These are phyloP conservation scores for Cutaneotrichosporon cyanovorans DNA, from an alignment of 1,284 basidiomycete genomes.

Conservation along the genomic window DNA sequence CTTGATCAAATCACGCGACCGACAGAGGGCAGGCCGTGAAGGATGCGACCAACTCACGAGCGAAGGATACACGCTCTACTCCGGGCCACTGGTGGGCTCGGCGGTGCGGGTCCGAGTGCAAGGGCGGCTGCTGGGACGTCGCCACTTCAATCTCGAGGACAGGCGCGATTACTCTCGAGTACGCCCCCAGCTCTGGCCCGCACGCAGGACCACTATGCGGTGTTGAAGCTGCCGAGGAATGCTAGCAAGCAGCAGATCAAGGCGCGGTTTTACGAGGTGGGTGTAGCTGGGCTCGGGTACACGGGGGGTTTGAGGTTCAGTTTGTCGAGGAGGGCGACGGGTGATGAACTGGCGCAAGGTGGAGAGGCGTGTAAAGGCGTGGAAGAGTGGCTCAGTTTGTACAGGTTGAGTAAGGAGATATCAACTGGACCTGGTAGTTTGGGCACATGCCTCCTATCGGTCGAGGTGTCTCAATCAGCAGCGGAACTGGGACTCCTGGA, in stretches of 20 bases:
- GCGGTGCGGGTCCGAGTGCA: too few species aligned
- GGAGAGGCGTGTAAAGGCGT: background rate
- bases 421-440: too few species aligned
- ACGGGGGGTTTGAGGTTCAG: background rate
- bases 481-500: too few species aligned
- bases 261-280: constrained; percentile 47
- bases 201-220: constrained; percentile 42
- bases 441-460: too few species aligned
- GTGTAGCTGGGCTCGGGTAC: constrained; percentile 13
- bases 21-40: too few species aligned
- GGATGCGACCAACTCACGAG: too few species aligned
- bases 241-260: constrained; percentile 47
- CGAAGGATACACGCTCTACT: too few species aligned
- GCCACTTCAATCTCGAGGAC: background rate
- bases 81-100: background rate
- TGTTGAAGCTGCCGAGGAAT: constrained; percentile 34
- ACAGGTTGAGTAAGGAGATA: too few species aligned
- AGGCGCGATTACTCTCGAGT: background rate
- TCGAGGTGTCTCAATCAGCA: too few species aligned
- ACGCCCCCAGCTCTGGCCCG: constrained; percentile 32
- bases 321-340: background rate
- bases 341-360: background rate
- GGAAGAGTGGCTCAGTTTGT: background rate
- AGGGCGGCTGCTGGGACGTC: background rate
- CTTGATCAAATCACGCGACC: too few species aligned